Base-by-base conservation (phyloP, 2,329 filamentous ascomycete species). In the Colletotrichum sidae region DNA sequence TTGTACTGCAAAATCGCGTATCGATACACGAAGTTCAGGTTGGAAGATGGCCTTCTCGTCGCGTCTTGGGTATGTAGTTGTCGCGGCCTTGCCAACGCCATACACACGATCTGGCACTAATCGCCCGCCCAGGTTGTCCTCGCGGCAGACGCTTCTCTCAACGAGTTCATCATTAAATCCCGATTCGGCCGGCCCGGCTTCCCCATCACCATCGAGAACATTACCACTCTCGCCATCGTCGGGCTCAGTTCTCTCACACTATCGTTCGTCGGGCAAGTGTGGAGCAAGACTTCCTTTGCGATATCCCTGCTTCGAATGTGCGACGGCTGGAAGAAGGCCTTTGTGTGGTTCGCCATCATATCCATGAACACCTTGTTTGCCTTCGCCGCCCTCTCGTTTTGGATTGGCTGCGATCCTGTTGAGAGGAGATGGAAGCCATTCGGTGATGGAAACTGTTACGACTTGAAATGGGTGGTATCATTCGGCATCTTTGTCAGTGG, bases 281-380 rank as follows among this genome's bases (percentile, higher is more conserved):
- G 73, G 75, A 77, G 75, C 65, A 80, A 80, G 65, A 79, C 77
- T 0, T 78, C 78, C 2, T 79, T 80, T 47, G 77, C 75, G 8
- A 55, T 79, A 4, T 77, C 77, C 4, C 69, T 79, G 4, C 68
- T 77, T 9, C 71, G 74, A 4, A 69, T 79, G 37, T 71, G 70
- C 6, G 67, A 72, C 8, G 72, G 73, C 4, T 68, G 68, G 59
- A 69, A 72, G 45, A 72, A 69, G 41, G 52, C 52, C 4, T 58
- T 73, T 8, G 69, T 79, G n/a, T 76, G 75, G 71, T 71, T 73
- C 55, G 67, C 75, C 57, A 76, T 77, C 17, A 50, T 74, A 7
- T 72, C 71, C 3, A 72, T 77, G 66, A 77, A 72, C 46, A 17
- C 70, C 6, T 37, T 70, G 17, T 69, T 74, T 37, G 64, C 56